These are phyloP conservation scores for Aspergillus brasiliensis DNA, from an alignment of 2,329 filamentous ascomycete genomes.

Conservation along the genomic window DNA sequence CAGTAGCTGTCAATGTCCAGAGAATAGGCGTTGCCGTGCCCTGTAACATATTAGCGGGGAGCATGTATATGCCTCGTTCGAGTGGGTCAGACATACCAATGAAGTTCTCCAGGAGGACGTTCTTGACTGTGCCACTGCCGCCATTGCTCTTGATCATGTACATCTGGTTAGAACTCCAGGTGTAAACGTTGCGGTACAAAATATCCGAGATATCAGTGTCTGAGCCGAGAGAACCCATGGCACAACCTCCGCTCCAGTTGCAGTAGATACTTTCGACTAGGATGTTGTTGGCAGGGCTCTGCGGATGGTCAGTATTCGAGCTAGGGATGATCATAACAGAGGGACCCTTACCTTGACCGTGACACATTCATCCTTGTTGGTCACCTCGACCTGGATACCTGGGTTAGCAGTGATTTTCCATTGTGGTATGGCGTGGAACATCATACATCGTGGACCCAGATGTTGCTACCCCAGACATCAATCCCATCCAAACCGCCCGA, in stretches of 20 bases:
- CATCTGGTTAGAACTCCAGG: constrained; percentile 63
- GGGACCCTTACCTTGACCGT: constrained; percentile 51
- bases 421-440: not conserved
- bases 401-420: not conserved
- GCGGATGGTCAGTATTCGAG: not conserved
- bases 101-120: constrained; percentile 58
- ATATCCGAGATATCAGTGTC: constrained; percentile 56
- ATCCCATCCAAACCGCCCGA: constrained; percentile 59
- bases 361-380: constrained; percentile 65
- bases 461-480: constrained; percentile 57
- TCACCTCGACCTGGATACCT: constrained; percentile 53
- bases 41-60: constrained; percentile 26
- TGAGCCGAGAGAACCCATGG: constrained; percentile 57
- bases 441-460: constrained; percentile 58
- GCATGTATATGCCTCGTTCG: not conserved
- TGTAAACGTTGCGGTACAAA: constrained; percentile 60
- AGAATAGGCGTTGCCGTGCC: constrained; percentile 61
- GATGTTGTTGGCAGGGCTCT: constrained; percentile 55
- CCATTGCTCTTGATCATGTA: constrained; percentile 65
- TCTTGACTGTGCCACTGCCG: constrained; percentile 55
- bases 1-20: constrained; percentile 60
- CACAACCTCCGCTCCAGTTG: constrained; percentile 63
- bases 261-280: constrained; percentile 64
- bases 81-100: constrained; percentile 36
- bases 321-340: not conserved